Conservation (phyloP, 345 rosid species). For the Trapa incisa region DNA sequence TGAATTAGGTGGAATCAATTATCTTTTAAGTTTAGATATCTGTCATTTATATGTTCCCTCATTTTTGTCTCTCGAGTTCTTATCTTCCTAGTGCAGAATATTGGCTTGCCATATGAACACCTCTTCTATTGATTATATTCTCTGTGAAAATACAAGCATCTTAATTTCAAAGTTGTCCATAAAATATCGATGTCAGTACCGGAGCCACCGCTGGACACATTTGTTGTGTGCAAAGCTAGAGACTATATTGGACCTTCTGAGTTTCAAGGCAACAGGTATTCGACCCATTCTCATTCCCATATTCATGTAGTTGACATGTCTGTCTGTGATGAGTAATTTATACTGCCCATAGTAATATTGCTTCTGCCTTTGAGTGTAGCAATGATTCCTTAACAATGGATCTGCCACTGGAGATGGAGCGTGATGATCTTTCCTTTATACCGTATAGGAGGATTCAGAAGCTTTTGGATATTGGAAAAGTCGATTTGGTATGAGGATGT, state of each 20-base stretch:
- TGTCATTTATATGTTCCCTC: background rate
- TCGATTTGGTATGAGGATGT: slow-evolving; percentile 14
- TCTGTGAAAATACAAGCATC: background rate
- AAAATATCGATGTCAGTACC: slow-evolving; percentile 29
- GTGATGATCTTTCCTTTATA: slow-evolving; percentile 18
- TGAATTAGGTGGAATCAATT: background rate
- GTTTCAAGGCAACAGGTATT: slow-evolving; percentile 24
- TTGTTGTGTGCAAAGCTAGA: slow-evolving; percentile 58
- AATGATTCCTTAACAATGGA: slow-evolving; percentile 17
- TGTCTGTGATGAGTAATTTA: background rate
- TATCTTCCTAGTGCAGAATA: background rate
- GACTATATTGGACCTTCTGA: slow-evolving; percentile 38
- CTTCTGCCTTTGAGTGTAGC: slow-evolving; percentile 12
- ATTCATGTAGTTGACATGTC: background rate
- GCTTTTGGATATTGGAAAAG: slow-evolving; percentile 12
- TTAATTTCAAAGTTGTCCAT: background rate
- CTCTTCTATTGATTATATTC: background rate
- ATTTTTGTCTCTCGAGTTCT: background rate
- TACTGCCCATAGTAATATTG: background rate
- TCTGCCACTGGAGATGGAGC: slow-evolving; percentile 20
- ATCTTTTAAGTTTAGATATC: background rate
- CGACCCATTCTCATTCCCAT: background rate
- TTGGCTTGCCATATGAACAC: too few relatives aligned
- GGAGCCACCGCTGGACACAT: slow-evolving; percentile 51
- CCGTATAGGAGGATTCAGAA: slow-evolving; percentile 16